Conservation (phyloP, 2,329 filamentous ascomycete species). For the Pezicula radicicola region DNA sequence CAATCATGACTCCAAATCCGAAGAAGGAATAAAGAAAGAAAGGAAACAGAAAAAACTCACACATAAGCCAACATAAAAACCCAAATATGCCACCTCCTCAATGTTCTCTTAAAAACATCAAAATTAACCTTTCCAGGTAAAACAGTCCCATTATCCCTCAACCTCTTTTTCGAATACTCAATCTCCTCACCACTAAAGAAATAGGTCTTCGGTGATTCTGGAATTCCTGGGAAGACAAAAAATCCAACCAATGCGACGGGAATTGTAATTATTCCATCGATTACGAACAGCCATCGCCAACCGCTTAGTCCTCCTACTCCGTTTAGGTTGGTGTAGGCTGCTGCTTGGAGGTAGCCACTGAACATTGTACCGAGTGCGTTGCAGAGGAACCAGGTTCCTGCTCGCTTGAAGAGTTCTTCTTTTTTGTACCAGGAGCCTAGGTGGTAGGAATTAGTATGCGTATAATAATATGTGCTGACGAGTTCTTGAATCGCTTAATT, state of each 20-base stretch:
- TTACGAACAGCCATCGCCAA: slow-evolving; percentile 49
- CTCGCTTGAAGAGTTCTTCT: slow-evolving; percentile 37
- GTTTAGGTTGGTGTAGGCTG: slow-evolving; percentile 14
- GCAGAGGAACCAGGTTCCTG: slow-evolving; percentile 36
- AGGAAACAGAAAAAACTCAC: neutral
- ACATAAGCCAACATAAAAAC: slow-evolving; percentile 1
- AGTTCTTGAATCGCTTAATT: too few relatives aligned
- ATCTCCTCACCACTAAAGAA: slow-evolving; percentile 1
- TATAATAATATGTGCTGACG: too few relatives aligned
- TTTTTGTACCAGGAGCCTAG: slow-evolving; percentile 27
- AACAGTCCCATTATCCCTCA: neutral
- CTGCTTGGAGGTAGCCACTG: slow-evolving; percentile 35
- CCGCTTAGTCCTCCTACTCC: slow-evolving; percentile 11
- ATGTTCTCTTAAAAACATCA: neutral
- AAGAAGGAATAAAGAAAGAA: too few relatives aligned
- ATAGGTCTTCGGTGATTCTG: neutral
- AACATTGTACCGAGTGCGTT: slow-evolving; percentile 35
- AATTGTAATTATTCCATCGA: slow-evolving; percentile 39
- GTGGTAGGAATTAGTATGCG: neutral
- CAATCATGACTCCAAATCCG: neutral
- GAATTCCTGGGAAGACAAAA: slow-evolving; percentile 2
- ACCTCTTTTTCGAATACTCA: neutral
- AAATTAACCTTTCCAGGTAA: neutral
- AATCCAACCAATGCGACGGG: slow-evolving; percentile 22
- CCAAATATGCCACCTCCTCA: slow-evolving; percentile 1